Base-by-base conservation (phyloP, 2,329 filamentous ascomycete species). In the Dactylonectria estremocensis region DNA sequence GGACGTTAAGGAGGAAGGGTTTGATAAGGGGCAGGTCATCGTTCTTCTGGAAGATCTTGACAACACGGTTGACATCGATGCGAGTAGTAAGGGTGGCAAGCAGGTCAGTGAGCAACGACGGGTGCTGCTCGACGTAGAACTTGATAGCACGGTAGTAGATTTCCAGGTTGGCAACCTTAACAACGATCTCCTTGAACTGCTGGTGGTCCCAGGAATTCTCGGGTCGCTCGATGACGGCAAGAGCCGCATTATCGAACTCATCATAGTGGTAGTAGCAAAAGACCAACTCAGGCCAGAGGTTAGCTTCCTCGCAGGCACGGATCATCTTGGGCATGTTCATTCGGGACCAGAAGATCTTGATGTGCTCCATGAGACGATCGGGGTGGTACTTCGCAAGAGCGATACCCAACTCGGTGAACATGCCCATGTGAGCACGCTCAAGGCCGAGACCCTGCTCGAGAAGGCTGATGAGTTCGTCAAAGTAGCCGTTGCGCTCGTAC, bases 291-390 rank as follows among this genome's bases (percentile, higher is more conserved):
- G 96, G 95, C 96, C 96, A 99, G 35, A 99, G 86, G 80, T 97
- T 95, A 56, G 95, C 95, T 76, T 97, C 94, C 86, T 98, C 95
- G 82, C 92, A 95, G 28, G 94, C 95, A 58, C 91, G 90, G 74
- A 99, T 97, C 88, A 97, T 92, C 89, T 98, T 98, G 33, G 95
- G 96, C 76, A 98, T 95, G 83, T 99, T 98, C 87, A 98, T 96
- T 72, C 96, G 89, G 73, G 92, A 93, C 96, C 96, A 99, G 90
- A 99, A 99, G 59, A 99, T 89, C 84, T 98, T 97, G 72, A 99
- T 90, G 81, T 99, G 96, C 85, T 99, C 96, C 95, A 99, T 98
- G 24, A 98, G 90, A 69, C 93, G 92, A 78, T 98, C 96, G 4
- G 97, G 95, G 77, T 97, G 95, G 80, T 98, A 99, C 82, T 94